Evolutionary conservation across 2,329 filamentous ascomycete species (phyloP).

Genomic region (Lasiodiplodia sp.): DNA sequence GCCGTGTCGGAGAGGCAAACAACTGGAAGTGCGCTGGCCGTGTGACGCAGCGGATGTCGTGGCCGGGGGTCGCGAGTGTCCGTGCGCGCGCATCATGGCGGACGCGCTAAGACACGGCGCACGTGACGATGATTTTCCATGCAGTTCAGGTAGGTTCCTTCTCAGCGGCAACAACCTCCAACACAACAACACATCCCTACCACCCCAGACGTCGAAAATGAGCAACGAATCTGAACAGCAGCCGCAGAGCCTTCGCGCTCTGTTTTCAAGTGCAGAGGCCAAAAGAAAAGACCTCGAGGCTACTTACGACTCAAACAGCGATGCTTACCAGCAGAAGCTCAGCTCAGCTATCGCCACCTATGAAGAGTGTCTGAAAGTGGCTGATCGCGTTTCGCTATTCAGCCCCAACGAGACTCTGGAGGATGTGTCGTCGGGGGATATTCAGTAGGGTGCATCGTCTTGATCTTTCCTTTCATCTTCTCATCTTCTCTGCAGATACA

Average conservation of each 20-base stretch:
- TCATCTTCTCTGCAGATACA: conserved; percentile 60
- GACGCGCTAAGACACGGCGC: conserved; percentile 15
- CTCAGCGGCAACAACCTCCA: not conserved
- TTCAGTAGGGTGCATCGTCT: conserved; percentile 66
- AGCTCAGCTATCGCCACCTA: conserved; percentile 73
- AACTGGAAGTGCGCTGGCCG: not conserved
- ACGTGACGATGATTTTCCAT: conserved; percentile 16
- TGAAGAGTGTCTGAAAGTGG: conserved; percentile 73
- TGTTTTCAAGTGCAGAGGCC: conserved; percentile 64
- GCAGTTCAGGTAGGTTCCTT: conserved; percentile 2
- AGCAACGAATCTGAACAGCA: conserved; percentile 51
- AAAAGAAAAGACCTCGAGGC: conserved; percentile 66
- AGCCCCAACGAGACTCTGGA: conserved; percentile 89
- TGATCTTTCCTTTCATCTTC: conserved; percentile 36
- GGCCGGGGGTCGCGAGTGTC: not conserved
- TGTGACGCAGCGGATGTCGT: not conserved
- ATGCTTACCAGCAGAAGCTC: conserved; percentile 73
- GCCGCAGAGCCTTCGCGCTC: conserved; percentile 61
- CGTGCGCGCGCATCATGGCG: not conserved
- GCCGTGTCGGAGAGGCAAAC: not conserved
- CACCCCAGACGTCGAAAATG: conserved; percentile 12
- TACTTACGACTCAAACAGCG: conserved; percentile 69
- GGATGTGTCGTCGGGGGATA: conserved; percentile 82
- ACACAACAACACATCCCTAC: not conserved
- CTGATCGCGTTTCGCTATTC: conserved; percentile 79